Evolutionary conservation across 768 basidiomycete genomes (phyloP).

Genomic region (Pisolithus marmoratus): DNA sequence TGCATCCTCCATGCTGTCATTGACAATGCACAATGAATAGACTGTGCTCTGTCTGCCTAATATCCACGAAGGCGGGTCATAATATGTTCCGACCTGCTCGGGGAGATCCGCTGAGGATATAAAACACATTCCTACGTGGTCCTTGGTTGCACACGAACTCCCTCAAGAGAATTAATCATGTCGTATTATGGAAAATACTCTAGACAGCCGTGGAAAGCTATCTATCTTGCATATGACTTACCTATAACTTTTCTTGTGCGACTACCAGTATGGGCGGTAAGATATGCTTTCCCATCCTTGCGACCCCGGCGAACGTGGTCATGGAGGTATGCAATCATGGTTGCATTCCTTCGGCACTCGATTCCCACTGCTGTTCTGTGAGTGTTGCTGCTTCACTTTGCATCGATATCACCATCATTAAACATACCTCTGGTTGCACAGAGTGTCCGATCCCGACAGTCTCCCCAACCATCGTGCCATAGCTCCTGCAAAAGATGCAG

Average conservation of each 20-base stretch:
- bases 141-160: no score
- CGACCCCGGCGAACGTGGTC: constrained; percentile 46
- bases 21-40: no score
- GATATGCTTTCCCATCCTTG: constrained; percentile 27
- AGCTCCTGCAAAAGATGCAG: constrained; percentile 6
- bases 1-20: no score
- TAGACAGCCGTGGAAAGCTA: constrained; percentile 46
- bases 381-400: constrained; percentile 1
- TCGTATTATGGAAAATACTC: no score
- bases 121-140: no score
- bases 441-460: neutral
- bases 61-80: no score
- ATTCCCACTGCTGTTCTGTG: constrained; percentile 16
- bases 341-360: constrained; percentile 31
- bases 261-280: constrained; percentile 43
- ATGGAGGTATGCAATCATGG: constrained; percentile 32
- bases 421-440: no score
- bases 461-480: constrained; percentile 10
- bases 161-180: no score
- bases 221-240: constrained; percentile 42
- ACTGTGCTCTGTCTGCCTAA: no score
- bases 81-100: no score
- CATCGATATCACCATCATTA: neutral
- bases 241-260: constrained; percentile 36
- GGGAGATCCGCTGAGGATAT: no score